Conservation (phyloP, 768 basidiomycete genomes). For the Xerocomus brunneocitrinus region DNA sequence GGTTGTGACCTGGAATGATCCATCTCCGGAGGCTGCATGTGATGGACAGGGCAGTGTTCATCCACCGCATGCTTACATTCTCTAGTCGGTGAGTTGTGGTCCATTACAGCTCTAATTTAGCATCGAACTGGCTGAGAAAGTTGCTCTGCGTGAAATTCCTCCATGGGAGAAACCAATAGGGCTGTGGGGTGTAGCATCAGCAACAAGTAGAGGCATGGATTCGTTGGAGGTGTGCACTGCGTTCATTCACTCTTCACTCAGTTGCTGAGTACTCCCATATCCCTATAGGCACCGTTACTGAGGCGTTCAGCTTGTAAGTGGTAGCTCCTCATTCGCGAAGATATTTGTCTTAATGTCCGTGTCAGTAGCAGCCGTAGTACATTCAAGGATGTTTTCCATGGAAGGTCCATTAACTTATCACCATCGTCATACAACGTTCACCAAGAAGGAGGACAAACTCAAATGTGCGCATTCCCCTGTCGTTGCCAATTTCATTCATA, state of each 20-base stretch:
- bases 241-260: conserved; percentile 7
- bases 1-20: conserved; percentile 71
- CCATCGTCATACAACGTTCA: conserved; percentile 8
- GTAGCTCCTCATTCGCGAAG: conserved; percentile 6
- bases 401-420: conserved; percentile 9
- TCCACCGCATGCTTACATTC: conserved; percentile 40
- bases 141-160: conserved; percentile 54
- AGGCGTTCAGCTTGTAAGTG: conserved; percentile 72
- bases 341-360: conserved; percentile 17
- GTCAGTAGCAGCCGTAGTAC: conserved; percentile 56
- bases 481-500: conserved; percentile 53
- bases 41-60: conserved; percentile 8
- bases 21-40: conserved; percentile 10
- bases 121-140: conserved; percentile 84
- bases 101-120: conserved; percentile 30
- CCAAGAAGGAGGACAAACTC: conserved; percentile 65
- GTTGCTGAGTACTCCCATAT: conserved; percentile 1
- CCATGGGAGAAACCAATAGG: conserved; percentile 14
- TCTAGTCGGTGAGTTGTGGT: conserved; percentile 35
- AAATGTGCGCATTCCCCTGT: conserved; percentile 50
- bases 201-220: conserved; percentile 86
- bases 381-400: conserved; percentile 47
- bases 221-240: conserved; percentile 52
- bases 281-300: conserved; percentile 60
- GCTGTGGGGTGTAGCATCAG: conserved; percentile 70